phyloP scores from a whole-genome alignment of 169 alveolate genomes.

The Plasmodium coatneyi region DNA sequence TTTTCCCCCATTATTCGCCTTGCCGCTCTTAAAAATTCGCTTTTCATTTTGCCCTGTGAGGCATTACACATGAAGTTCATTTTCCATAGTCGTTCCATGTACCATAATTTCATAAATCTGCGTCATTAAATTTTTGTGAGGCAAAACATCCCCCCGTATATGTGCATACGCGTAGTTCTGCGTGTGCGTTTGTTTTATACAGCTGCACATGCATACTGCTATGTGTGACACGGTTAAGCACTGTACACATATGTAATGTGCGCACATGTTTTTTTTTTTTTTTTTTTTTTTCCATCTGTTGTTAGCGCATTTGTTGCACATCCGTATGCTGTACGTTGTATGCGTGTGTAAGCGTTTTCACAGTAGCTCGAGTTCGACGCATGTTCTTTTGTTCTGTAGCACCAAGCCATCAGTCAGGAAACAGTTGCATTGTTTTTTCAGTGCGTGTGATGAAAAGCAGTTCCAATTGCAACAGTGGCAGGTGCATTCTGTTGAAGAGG shows the following conservation, averaged over 20 bases:
- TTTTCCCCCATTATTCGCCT: neutral
- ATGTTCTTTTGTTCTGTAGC: neutral
- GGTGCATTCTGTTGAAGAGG: neutral
- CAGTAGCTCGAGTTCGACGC: neutral
- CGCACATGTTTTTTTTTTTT: neutral
- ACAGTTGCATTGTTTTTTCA: neutral
- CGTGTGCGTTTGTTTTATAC: neutral
- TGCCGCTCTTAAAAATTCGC: neutral
- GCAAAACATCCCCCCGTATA: neutral
- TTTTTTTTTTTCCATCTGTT: neutral
- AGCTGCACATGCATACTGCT: neutral
- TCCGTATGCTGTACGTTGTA: neutral
- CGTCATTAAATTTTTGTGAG: neutral
- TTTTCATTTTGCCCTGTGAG: constrained; percentile 2
- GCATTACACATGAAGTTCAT: neutral
- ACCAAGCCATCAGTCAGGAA: neutral
- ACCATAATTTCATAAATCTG: neutral
- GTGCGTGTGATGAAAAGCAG: neutral
- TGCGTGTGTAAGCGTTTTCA: neutral
- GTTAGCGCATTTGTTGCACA: neutral
- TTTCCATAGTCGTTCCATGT: neutral
- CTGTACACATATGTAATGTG: neutral
- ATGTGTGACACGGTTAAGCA: neutral
- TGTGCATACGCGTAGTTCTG: neutral
- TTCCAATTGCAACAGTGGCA: neutral